A percentile compares a stretch with the other conserved stretches of the same genome.
Conservation (phyloP, 164 flowering plant species). For the Vitis amurensis region DNA sequence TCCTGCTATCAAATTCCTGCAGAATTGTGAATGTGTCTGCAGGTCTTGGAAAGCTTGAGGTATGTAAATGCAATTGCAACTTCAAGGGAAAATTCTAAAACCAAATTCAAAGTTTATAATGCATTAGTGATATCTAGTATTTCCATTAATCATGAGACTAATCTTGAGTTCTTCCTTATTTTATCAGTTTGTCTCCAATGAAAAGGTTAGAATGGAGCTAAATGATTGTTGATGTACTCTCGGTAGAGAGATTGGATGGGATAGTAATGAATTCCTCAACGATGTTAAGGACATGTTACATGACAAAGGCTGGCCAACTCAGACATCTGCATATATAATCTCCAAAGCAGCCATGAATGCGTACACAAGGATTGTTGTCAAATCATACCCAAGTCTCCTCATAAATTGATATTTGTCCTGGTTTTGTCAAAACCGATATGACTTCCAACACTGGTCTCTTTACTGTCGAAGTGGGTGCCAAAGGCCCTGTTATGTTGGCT, state of each 20-base stretch:
- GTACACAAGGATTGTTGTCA: constrained; percentile 34
- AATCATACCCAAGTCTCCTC: constrained; percentile 11
- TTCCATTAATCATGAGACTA: background rate
- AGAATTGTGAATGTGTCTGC: constrained; percentile 29
- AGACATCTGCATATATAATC: constrained; percentile 15
- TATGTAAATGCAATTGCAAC: constrained; percentile 1
- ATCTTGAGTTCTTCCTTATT: background rate
- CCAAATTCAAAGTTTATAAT: no score
- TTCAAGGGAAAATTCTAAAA: background rate
- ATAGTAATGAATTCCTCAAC: constrained; percentile 21
- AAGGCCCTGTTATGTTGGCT: constrained; percentile 24
- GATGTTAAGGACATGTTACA: constrained; percentile 28
- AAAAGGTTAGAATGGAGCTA: constrained; percentile 13
- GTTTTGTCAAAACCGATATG: constrained; percentile 31
- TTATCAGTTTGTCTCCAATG: constrained; percentile 18
- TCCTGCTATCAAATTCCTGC: constrained; percentile 20
- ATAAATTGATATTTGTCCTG: constrained; percentile 30
- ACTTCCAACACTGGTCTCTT: constrained; percentile 13
- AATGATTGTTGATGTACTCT: constrained; percentile 21
- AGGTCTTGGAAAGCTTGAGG: constrained; percentile 13
- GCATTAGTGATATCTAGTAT: no score
- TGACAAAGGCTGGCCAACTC: constrained; percentile 40
- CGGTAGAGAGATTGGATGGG: constrained; percentile 33
- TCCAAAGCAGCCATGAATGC: constrained; percentile 43
- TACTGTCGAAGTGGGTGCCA: constrained; percentile 31